Conservation (phyloP, 2,329 filamentous ascomycete species). For the Botrytis paeoniae region DNA sequence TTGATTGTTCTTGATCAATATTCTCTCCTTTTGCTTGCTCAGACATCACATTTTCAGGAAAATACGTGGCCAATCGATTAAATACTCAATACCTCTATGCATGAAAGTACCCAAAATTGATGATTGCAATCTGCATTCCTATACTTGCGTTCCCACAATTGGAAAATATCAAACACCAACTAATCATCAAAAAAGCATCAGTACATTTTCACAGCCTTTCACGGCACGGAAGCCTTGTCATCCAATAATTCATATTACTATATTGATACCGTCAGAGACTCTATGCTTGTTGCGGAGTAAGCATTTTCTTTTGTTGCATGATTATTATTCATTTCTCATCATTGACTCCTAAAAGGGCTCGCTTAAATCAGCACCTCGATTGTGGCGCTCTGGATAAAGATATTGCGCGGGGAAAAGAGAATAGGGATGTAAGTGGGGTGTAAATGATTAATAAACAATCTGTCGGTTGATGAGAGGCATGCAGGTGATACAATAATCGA, state of each 20-base stretch:
- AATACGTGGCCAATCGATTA: not conserved
- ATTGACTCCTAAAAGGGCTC: not conserved
- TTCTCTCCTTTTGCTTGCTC: no score
- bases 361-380: not conserved
- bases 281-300: not conserved
- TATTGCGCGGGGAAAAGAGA: not conserved
- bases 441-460: not conserved
- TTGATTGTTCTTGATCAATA: not conserved
- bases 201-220: not conserved
- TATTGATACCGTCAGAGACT: not conserved
- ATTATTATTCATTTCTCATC: conserved; percentile 12
- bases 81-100: not conserved
- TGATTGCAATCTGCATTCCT: not conserved
- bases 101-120: no score
- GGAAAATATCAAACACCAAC: not conserved
- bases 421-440: not conserved
- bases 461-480: not conserved
- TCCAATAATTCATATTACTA: not conserved
- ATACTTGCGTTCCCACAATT: no score
- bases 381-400: conserved; percentile 7
- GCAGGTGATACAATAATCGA: not conserved
- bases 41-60: no score
- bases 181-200: not conserved
- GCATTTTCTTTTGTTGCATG: not conserved
- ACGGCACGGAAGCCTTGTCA: not conserved